Conservation (phyloP, 352 stramenopile species). For the Phytophthora sojae region DNA sequence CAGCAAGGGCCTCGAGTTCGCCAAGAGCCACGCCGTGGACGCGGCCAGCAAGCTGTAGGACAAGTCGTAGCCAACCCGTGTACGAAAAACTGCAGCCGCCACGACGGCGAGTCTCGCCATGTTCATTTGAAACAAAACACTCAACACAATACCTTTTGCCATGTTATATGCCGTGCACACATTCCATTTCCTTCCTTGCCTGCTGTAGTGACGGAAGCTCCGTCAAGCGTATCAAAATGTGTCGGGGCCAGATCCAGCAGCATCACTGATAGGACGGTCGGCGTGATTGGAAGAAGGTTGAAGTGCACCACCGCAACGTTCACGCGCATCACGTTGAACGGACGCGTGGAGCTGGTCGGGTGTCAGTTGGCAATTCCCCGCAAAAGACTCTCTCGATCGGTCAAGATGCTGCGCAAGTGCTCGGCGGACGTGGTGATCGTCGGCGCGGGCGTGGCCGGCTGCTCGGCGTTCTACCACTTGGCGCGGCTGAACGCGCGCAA, state of each 20-base stretch:
- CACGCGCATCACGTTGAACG: slow-evolving; percentile 15
- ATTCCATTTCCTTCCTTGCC: not conserved
- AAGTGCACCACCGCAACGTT: slow-evolving; percentile 33
- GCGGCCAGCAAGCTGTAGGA: slow-evolving; percentile 46
- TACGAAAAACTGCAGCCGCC: slow-evolving; percentile 20
- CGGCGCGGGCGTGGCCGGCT: slow-evolving; percentile 74
- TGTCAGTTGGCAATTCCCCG: slow-evolving; percentile 30
- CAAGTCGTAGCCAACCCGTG: slow-evolving; percentile 4
- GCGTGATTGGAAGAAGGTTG: slow-evolving; percentile 28
- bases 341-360: not conserved
- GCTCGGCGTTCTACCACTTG: slow-evolving; percentile 83
- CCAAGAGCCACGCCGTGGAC: slow-evolving; percentile 40
- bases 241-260: not conserved
- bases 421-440: slow-evolving; percentile 77
- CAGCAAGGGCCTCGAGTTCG: slow-evolving; percentile 79
- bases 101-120: slow-evolving; percentile 12
- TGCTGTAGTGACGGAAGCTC: slow-evolving; percentile 17
- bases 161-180: slow-evolving; percentile 8
- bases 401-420: slow-evolving; percentile 51
- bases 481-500: slow-evolving; percentile 72
- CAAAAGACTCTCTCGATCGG: not conserved
- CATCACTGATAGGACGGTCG: slow-evolving; percentile 19
- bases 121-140: slow-evolving; percentile 28
- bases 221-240: slow-evolving; percentile 12
- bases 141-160: slow-evolving; percentile 31